Evolutionary conservation across 2,329 filamentous ascomycete genomes (phyloP).

Genomic region (Cordyceps pruinosa): DNA sequence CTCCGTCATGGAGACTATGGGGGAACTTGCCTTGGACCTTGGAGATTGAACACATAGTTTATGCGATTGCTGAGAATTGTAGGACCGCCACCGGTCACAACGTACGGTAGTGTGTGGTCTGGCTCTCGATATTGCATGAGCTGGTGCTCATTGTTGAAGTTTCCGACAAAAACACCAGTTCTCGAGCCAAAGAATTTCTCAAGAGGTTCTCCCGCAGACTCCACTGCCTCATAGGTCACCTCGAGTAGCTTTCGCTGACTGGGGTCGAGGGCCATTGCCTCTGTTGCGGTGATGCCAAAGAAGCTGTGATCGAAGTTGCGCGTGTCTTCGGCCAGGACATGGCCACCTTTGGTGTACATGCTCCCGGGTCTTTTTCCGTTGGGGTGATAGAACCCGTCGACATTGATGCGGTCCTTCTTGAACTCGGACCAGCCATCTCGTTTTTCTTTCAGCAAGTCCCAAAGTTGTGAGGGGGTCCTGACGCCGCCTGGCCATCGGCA

Average conservation of each 20-base stretch:
- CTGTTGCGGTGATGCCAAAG: not conserved
- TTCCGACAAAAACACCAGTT: constrained; percentile 25
- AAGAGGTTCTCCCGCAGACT: constrained; percentile 11
- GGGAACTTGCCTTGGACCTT: constrained; percentile 24
- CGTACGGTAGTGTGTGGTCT: constrained; percentile 27
- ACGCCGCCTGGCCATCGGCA: not conserved
- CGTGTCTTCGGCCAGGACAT: not conserved
- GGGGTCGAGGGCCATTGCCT: not conserved
- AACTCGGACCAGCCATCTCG: not conserved
- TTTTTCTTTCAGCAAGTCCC: not conserved
- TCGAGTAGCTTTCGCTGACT: not conserved
- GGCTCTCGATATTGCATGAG: constrained; percentile 21
- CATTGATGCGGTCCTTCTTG: not conserved
- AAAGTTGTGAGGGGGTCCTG: not conserved
- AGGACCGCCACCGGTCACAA: constrained; percentile 23
- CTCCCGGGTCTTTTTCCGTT: not conserved
- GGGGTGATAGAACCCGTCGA: not conserved
- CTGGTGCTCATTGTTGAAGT: constrained; percentile 22
- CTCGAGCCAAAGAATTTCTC: constrained; percentile 15
- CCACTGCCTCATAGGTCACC: not conserved
- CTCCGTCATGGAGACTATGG: too few relatives aligned
- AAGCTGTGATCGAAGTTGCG: not conserved
- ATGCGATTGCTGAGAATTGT: constrained; percentile 27
- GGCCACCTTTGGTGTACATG: not conserved
- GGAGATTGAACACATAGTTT: constrained; percentile 29